Percentiles rank a stretch among this genome's conserved stretches.
phyloP scores from a whole-genome alignment of 345 rosid species.

The Excoecaria agallocha region DNA sequence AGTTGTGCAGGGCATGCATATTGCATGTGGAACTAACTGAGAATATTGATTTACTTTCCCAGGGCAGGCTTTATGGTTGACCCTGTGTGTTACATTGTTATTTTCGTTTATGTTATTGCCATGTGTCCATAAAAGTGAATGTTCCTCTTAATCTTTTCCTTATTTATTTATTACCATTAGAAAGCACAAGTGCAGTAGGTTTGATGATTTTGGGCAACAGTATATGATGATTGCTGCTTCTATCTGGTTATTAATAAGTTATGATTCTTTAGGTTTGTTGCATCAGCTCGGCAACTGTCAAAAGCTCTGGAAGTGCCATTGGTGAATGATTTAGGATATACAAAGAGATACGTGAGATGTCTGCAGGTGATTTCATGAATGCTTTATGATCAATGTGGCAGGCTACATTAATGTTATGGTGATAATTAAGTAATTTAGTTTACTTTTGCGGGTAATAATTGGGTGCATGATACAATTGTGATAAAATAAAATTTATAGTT shows the following conservation, averaged over 20 bases:
- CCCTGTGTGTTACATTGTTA: neutral
- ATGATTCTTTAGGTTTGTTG: slow-evolving; percentile 67
- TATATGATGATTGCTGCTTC: neutral
- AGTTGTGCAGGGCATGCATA: neutral
- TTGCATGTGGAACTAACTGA: neutral
- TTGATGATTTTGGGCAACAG: neutral
- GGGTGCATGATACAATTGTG: neutral
- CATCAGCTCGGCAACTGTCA: slow-evolving; percentile 95
- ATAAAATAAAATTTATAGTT: neutral
- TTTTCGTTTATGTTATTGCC: neutral
- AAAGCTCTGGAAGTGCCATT: slow-evolving; percentile 95
- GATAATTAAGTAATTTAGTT: neutral
- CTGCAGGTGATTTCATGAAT: slow-evolving; percentile 67
- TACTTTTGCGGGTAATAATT: neutral
- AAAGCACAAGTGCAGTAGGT: neutral
- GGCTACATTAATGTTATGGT: neutral
- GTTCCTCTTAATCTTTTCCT: neutral
- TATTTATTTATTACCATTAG: neutral
- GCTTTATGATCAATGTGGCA: neutral
- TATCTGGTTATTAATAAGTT: slow-evolving; percentile 7
- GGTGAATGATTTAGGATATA: slow-evolving; percentile 97
- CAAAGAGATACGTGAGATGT: slow-evolving; percentile 96
- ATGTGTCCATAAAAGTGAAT: too few species aligned
- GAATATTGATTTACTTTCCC: neutral
- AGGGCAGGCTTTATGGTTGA: neutral